A percentile compares a stretch with the other conserved stretches of the same genome.
These are phyloP conservation scores for Epicoccum sorghinum DNA, from an alignment of 2,329 filamentous ascomycete species.

Conservation along the genomic window DNA sequence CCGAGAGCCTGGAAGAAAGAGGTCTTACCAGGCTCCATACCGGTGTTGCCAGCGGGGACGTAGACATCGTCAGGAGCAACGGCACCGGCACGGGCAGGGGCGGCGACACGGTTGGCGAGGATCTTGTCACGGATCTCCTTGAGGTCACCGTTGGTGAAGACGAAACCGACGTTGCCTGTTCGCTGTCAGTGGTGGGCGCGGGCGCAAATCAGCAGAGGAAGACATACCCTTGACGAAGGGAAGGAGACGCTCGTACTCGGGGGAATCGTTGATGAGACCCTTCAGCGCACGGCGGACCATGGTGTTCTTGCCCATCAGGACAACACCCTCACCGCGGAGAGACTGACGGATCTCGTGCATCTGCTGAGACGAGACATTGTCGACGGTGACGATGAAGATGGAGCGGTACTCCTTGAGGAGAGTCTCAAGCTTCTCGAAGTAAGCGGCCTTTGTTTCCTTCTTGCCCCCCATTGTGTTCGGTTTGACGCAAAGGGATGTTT, in stretches of 20 bases:
- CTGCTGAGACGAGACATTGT: slow-evolving; percentile 99
- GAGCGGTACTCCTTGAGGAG: slow-evolving; percentile 96
- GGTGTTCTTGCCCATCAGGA: slow-evolving; percentile 99
- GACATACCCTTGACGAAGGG: slow-evolving; percentile 80
- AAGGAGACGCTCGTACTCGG: slow-evolving; percentile 98
- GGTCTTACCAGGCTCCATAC: slow-evolving; percentile 99
- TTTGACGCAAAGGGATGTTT: slow-evolving; percentile 95
- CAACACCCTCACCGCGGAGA: slow-evolving; percentile 89
- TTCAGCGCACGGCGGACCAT: slow-evolving; percentile 99
- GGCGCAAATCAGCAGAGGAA: slow-evolving; percentile 1
- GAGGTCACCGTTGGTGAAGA: slow-evolving; percentile 98
- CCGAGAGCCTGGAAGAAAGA: slow-evolving; percentile 99
- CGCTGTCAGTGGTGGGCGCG: slow-evolving; percentile 23
- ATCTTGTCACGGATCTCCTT: slow-evolving; percentile 94
- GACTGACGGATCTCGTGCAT: slow-evolving; percentile 99
- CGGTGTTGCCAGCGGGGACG: slow-evolving; percentile 97
- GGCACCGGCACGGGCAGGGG: slow-evolving; percentile 97
- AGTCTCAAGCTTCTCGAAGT: slow-evolving; percentile 99
- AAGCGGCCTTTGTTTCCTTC: slow-evolving; percentile 89
- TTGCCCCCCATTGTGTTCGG: slow-evolving; percentile 99
- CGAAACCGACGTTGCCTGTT: slow-evolving; percentile 87
- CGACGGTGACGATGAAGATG: slow-evolving; percentile 88
- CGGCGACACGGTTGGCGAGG: slow-evolving; percentile 94
- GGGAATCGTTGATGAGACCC: slow-evolving; percentile 86
- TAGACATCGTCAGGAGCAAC: slow-evolving; percentile 92